Percentiles rank a stretch among this genome's conserved stretches.
These are phyloP conservation scores for Gilbertella persicaria DNA, from an alignment of 371 early-diverging fungal species.

Conservation along the genomic window DNA sequence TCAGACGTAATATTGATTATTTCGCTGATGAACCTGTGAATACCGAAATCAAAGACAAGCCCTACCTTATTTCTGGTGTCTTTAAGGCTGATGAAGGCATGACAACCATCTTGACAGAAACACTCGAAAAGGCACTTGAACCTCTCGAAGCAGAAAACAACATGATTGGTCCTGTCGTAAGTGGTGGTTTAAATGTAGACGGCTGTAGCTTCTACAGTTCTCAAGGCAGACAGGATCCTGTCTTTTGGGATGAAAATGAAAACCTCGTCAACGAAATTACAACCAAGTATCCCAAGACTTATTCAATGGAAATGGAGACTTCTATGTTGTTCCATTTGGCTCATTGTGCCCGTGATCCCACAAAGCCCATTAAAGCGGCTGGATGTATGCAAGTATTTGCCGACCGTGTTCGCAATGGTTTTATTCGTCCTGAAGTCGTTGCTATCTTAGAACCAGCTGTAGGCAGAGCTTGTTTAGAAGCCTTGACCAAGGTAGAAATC, in stretches of 20 bases:
- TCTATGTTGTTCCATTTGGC: constrained; percentile 88
- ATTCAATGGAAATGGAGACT: constrained; percentile 92
- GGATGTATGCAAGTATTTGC: constrained; percentile 89
- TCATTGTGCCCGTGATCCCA: constrained; percentile 37
- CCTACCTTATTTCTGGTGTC: constrained; percentile 69
- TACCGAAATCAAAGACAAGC: constrained; percentile 33
- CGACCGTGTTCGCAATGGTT: constrained; percentile 71
- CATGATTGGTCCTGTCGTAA: constrained; percentile 58
- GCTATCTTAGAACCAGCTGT: constrained; percentile 60
- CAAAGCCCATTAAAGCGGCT: constrained; percentile 69
- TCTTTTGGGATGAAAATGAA: constrained; percentile 82
- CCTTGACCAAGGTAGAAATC: constrained; percentile 55
- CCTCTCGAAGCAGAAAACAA: constrained; percentile 23
- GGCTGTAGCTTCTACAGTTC: constrained; percentile 92
- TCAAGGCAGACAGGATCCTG: constrained; percentile 80
- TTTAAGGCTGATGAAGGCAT: constrained; percentile 66
- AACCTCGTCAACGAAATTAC: constrained; percentile 57
- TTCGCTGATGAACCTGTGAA: constrained; percentile 52
- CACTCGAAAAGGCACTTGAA: constrained; percentile 35
- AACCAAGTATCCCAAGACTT: constrained; percentile 57
- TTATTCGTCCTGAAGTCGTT: constrained; percentile 72
- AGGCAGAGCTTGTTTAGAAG: constrained; percentile 77
- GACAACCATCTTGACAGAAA: constrained; percentile 41
- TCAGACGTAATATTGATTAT: constrained; percentile 80
- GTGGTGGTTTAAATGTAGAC: constrained; percentile 78